Conservation (phyloP, 768 basidiomycete species). For the Termitomyces sp. region DNA sequence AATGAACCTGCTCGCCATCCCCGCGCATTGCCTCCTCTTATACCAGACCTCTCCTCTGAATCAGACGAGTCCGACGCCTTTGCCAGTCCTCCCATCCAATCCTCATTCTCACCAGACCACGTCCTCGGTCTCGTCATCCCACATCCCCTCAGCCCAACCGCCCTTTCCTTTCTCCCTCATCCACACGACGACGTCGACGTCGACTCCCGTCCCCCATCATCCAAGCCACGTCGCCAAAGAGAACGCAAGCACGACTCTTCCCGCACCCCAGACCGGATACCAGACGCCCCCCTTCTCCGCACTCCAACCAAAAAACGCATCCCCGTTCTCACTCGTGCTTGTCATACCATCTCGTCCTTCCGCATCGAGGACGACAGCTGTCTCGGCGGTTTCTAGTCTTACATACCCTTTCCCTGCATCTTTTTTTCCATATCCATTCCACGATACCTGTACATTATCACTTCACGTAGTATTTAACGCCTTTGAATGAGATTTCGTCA, state of each 20-base stretch:
- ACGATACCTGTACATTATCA: no score
- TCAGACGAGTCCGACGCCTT: conserved; percentile 62
- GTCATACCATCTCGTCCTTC: conserved; percentile 18
- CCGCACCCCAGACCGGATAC: conserved; percentile 20
- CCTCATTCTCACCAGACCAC: no score
- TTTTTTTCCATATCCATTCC: no score
- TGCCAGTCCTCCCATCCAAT: conserved; percentile 22
- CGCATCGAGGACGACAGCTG: conserved; percentile 32
- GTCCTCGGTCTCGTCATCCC: conserved; percentile 24
- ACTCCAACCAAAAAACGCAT: conserved; percentile 10
- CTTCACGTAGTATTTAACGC: no score
- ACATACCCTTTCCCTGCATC: no score
- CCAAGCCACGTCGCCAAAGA: conserved; percentile 19
- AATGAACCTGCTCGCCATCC: conserved; percentile 40
- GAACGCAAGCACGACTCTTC: conserved; percentile 30
- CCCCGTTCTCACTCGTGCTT: conserved; percentile 8
- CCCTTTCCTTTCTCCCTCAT: conserved; percentile 33
- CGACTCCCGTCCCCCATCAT: conserved; percentile 7
- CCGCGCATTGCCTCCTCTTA: conserved; percentile 37
- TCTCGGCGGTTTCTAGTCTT: conserved; percentile 36
- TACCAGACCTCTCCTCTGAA: conserved; percentile 58
- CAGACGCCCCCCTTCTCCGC: no score
- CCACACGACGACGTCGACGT: conserved; percentile 15
- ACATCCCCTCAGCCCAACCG: conserved; percentile 9
- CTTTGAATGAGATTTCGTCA: no score